A percentile compares a stretch with the other conserved stretches of the same genome.
phyloP scores from a whole-genome alignment of 208 protist species.

The Trypanosoma platydactyli region DNA sequence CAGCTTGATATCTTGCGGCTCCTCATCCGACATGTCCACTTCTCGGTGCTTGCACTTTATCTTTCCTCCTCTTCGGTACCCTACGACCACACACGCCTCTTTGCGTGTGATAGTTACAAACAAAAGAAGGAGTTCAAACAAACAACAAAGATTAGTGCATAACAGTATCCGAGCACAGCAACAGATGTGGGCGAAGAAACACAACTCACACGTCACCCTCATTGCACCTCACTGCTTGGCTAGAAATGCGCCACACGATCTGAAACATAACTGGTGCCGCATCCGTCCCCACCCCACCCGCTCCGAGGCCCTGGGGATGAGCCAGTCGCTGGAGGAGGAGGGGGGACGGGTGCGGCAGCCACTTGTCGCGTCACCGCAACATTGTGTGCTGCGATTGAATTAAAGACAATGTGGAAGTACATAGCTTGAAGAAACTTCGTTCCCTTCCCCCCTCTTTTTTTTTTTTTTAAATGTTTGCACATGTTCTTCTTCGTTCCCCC shows the following conservation, averaged over 20 bases:
- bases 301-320: no score
- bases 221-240: no score
- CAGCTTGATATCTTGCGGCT: slow-evolving; percentile 74
- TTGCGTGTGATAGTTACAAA: background rate
- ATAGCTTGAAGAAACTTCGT: no score
- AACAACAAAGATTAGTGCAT: background rate
- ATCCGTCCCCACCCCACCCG: no score
- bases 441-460: no score
- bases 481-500: background rate
- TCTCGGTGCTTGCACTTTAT: slow-evolving; percentile 1
- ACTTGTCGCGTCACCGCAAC: background rate
- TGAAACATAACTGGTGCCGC: no score
- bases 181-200: slow-evolving; percentile 21
- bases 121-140: background rate
- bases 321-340: no score
- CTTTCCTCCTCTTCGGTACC: slow-evolving; percentile 4
- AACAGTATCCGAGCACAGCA: slow-evolving; percentile 2
- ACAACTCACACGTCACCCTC: slow-evolving; percentile 7
- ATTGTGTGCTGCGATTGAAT: no score
- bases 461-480: background rate
- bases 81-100: no score
- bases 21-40: slow-evolving; percentile 41
- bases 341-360: no score
- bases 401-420: no score
- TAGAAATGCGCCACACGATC: no score